Percentiles rank a stretch among this genome's conserved stretches.
Evolutionary conservation across 192 early-diverging fungal genomes (phyloP).

Genomic region (Coemansia sp.): DNA sequence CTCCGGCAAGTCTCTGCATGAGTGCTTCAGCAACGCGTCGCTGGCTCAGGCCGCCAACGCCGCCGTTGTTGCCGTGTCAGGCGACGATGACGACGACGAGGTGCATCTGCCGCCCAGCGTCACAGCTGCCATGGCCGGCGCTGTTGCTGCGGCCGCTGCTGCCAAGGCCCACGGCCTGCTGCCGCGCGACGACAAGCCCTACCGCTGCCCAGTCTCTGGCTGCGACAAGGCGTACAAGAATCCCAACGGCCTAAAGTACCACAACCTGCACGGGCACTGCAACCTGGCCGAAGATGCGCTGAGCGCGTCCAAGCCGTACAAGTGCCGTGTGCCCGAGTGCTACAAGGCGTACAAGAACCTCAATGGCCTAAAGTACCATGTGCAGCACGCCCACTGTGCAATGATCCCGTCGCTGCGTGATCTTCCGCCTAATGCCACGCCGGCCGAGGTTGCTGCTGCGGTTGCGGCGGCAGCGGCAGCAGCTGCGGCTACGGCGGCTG

Average conservation of each 20-base stretch:
- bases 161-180: constrained; percentile 49
- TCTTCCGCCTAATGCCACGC: constrained; percentile 55
- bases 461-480: constrained; percentile 60
- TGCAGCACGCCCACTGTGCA: constrained; percentile 82
- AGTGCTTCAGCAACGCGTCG: constrained; percentile 15
- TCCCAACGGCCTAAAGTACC: constrained; percentile 97
- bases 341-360: constrained; percentile 96
- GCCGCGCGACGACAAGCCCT: constrained; percentile 74
- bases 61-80: constrained; percentile 29
- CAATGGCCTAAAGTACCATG: constrained; percentile 94
- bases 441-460: constrained; percentile 60
- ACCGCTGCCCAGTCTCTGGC: constrained; percentile 80
- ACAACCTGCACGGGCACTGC: constrained; percentile 94
- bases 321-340: constrained; percentile 79
- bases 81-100: constrained; percentile 45
- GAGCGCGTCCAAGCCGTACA: constrained; percentile 65
- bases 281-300: constrained; percentile 60
- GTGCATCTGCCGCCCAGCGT: constrained; percentile 56
- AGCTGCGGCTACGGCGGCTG: constrained; percentile 32
- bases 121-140: constrained; percentile 54
- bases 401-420: constrained; percentile 51
- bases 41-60: constrained; percentile 42
- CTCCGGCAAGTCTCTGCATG: constrained; percentile 8
- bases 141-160: constrained; percentile 44
- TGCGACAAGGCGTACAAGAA: constrained; percentile 98